Evolutionary conservation across 495 filamentous ascomycete genomes (phyloP).

Genomic region (Thermothielavioides terrestris): DNA sequence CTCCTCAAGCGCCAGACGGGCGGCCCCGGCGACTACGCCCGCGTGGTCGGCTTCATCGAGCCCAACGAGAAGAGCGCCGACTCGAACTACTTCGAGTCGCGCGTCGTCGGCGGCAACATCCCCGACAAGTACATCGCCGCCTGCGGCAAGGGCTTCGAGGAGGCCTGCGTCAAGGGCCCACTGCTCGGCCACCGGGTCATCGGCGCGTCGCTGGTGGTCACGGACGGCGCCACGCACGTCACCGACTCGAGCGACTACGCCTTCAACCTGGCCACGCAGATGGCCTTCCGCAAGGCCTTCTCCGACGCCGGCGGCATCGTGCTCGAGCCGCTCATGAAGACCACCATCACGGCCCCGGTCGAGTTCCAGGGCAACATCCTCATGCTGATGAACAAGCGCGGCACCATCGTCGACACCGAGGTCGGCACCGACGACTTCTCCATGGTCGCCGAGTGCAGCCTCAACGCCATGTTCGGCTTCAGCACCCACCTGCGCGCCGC

Average conservation of each 20-base stretch:
- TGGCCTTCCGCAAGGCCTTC: constrained; percentile 97
- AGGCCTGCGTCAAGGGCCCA: constrained; percentile 78
- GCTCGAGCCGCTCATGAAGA: constrained; percentile 97
- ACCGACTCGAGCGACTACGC: constrained; percentile 97
- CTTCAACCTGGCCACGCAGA: constrained; percentile 94
- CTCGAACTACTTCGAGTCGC: constrained; percentile 76
- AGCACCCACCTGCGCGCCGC: constrained; percentile 79
- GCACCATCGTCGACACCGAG: constrained; percentile 91
- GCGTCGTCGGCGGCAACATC: constrained; percentile 82
- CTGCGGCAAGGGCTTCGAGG: constrained; percentile 91
- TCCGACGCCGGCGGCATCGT: constrained; percentile 64
- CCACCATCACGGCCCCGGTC: constrained; percentile 84
- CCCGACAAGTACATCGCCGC: constrained; percentile 93
- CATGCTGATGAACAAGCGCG: constrained; percentile 91
- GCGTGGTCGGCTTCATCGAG: constrained; percentile 89
- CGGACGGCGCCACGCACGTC: constrained; percentile 95
- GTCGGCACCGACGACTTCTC: constrained; percentile 93
- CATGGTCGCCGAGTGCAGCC: constrained; percentile 81
- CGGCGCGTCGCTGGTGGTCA: constrained; percentile 82
- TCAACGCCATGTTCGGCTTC: constrained; percentile 98
- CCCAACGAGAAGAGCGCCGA: constrained; percentile 59
- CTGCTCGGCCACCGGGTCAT: constrained; percentile 91
- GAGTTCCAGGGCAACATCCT: constrained; percentile 98
- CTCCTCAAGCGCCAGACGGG: constrained; percentile 94
- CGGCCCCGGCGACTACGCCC: constrained; percentile 91